Conservation (phyloP, 2,329 filamentous ascomycete species). For the Colletotrichum graminicola region DNA sequence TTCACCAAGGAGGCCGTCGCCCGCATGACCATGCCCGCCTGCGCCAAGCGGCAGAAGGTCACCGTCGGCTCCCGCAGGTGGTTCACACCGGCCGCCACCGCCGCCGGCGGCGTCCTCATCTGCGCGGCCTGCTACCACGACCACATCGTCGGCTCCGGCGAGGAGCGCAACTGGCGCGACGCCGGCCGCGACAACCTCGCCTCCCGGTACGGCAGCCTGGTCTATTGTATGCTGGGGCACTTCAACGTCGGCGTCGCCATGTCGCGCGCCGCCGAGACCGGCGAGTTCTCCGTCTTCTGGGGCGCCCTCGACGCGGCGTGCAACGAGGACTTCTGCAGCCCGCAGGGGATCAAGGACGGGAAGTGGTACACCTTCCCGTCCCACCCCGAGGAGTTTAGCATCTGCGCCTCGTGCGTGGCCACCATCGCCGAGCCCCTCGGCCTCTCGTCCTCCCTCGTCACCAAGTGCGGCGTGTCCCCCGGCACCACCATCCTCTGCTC, state of each 20-base stretch:
- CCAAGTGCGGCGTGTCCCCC: conserved; percentile 40
- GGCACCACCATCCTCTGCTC: conserved; percentile 48
- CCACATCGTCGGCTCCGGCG: conserved; percentile 49
- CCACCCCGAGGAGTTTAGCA: conserved; percentile 49
- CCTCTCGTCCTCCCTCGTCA: conserved; percentile 49
- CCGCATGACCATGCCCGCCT: conserved; percentile 46
- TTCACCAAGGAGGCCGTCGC: conserved; percentile 50
- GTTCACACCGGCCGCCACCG: conserved; percentile 47
- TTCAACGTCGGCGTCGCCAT: conserved; percentile 50
- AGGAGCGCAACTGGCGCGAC: conserved; percentile 46
- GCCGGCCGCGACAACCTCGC: conserved; percentile 29
- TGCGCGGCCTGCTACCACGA: conserved; percentile 56
- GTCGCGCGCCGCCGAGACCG: conserved; percentile 46
- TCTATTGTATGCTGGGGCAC: conserved; percentile 48
- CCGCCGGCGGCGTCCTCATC: conserved; percentile 45
- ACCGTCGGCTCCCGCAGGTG: conserved; percentile 47
- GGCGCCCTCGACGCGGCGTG: conserved; percentile 46
- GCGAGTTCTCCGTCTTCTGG: conserved; percentile 53
- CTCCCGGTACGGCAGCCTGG: conserved; percentile 42
- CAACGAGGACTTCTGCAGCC: conserved; percentile 49
- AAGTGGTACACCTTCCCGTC: conserved; percentile 52
- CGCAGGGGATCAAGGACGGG: conserved; percentile 47
- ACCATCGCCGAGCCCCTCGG: conserved; percentile 49
- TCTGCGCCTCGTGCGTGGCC: conserved; percentile 54
- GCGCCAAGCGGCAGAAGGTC: conserved; percentile 45